Evolutionary conservation across 176 grass and related monocot genomes (phyloP), one percentile per base, ranked within the genome.

Genomic region (Hordeum marinum): DNA sequence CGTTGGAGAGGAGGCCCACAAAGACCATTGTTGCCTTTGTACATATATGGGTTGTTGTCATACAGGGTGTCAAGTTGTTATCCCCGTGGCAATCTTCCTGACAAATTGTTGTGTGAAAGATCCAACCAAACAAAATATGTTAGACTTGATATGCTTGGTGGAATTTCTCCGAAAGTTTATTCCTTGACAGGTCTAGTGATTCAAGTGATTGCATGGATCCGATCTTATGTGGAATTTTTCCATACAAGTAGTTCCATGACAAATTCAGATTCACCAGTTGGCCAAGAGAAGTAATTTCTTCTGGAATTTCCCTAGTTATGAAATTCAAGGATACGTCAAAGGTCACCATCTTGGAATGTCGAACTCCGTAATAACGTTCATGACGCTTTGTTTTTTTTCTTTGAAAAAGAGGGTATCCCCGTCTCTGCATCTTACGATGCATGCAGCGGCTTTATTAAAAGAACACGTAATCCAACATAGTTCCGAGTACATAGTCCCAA

Each of bases 121-220:
- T 89, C 83, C 41, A 89, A 73, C 11, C 23, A 43, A 9, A 36
- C 59, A 15, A 92, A 54, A 54, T 21, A 89, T 7, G 59, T 77
- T 8, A 92, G 76, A 12, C 26, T 24, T 17, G 80, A 64, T 4
- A 90, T 2, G n/a, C 48, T 54, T 13, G 8, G 0, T 6, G 84
- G 84, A 32, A 93, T 87, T 63, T 14, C 39, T 8, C 80, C 76
- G 4, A 87, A 34, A 92, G 8, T 5, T 72, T 42, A 50, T 92
- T 92, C 11, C 23, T 79, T 14, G 80, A 87, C 11, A 92, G 68
- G 40, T 90, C 91, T 0, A 92, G 11, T 29, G 87, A 84, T 39
- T 90, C 84, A 4, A 90, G n/a, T 2, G 55, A 80, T 20, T 3
- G 4, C 41, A 43, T 43, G 42, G 42, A 43, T 11, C 42, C 42